Base-by-base conservation (phyloP, 2,329 filamentous ascomycete species). In the Penicillium sp. region DNA sequence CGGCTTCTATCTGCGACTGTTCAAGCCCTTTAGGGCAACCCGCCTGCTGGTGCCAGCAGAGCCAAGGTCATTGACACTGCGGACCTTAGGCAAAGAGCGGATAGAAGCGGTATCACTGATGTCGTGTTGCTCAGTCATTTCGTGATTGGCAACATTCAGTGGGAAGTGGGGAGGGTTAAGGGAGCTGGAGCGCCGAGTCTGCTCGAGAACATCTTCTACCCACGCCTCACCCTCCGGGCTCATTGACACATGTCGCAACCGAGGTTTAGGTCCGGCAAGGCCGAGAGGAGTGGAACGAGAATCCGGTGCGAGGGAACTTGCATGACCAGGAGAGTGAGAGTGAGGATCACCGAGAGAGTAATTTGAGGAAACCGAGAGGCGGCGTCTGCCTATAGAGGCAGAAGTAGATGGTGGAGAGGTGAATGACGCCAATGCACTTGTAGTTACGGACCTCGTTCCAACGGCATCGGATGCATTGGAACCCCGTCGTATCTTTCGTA, bases 191-290 rank as follows among this genome's bases (percentile, higher is more conserved):
- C 69, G 67, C 37, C 77, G 67, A 6, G 77, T 76, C 62, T 78
- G 75, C 31, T 75, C 74, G 23, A 79, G 68, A 18, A 79, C 73
- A 49, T 75, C 74, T 61, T 77, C 74, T 9, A 79, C 76, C 77
- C 77, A 79, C 1, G 76, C 75, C 58, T 79, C 76, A 55, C 76
- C 76, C 45, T 77, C 74, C 3, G 75, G 73, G 19, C 68, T 77
- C 62, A 77, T 77, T 5, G 74, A 74, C 24, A 73, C 66, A 24
- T 69, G 70, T 52, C 75, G 69, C 18, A 67, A 71, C 31, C 68
- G 70, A 19, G 71, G 74, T 43, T 71, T 77, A 2, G 77, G 77
- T 0, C 77, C 77, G 11, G 77, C 77, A 23, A 77, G 72, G 23
- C 77, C 77, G 5, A 79, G 69, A 6, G 77, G 77, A 0, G 75